phyloP scores from a whole-genome alignment of 371 early-diverging fungal genomes.

The Dinochytrium kinnereticum region DNA sequence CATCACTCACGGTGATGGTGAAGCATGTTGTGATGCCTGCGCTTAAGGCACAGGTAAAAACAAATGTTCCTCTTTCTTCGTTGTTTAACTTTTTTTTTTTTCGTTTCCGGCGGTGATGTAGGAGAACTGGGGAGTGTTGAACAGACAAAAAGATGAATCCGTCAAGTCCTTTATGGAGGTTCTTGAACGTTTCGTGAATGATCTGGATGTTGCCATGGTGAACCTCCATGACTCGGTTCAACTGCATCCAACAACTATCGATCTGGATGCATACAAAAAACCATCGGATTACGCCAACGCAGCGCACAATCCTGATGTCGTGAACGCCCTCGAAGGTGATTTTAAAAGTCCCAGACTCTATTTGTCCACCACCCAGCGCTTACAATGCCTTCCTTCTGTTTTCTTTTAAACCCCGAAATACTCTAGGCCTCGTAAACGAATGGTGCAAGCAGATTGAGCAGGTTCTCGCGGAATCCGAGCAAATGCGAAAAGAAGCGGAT shows the following conservation, averaged over 20 bases:
- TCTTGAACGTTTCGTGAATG: slow-evolving; percentile 58
- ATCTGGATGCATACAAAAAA: slow-evolving; percentile 57
- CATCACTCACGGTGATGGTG: slow-evolving; percentile 58
- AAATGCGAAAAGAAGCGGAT: slow-evolving; percentile 71
- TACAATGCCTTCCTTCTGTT: too few relatives aligned
- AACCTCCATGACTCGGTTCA: slow-evolving; percentile 62
- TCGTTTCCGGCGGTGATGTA: slow-evolving; percentile 16
- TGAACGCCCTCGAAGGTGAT: slow-evolving; percentile 59
- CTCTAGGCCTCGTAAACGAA: slow-evolving; percentile 54
- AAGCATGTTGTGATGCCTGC: slow-evolving; percentile 65
- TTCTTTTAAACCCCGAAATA: too few relatives aligned
- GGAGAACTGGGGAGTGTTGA: slow-evolving; percentile 66
- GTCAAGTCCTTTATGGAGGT: slow-evolving; percentile 58
- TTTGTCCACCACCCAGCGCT: too few relatives aligned
- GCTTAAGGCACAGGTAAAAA: slow-evolving; percentile 56
- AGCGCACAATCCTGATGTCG: slow-evolving; percentile 60
- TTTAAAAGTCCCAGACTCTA: not conserved
- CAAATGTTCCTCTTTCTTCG: not conserved
- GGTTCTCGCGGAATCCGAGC: slow-evolving; percentile 66
- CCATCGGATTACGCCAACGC: slow-evolving; percentile 61
- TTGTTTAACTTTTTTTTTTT: not conserved
- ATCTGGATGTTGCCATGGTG: slow-evolving; percentile 64
- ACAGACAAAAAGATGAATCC: slow-evolving; percentile 50
- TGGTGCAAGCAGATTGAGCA: slow-evolving; percentile 73
- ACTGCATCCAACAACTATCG: slow-evolving; percentile 54